These are phyloP conservation scores for Metschnikowia drakensbergensis DNA, from an alignment of 805 yeast genomes.

Conservation along the genomic window DNA sequence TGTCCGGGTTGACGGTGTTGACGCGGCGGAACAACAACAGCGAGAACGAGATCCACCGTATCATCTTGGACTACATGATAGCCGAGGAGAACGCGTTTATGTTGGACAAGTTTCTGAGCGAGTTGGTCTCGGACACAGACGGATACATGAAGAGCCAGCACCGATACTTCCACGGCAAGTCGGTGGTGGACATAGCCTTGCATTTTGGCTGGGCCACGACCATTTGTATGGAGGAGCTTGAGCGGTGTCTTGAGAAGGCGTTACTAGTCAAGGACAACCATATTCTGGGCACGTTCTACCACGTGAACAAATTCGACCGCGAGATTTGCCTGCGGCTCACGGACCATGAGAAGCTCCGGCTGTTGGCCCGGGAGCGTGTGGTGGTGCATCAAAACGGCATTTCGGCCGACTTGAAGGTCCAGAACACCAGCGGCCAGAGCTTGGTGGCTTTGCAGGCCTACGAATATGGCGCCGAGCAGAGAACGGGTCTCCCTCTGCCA, in stretches of 20 bases:
- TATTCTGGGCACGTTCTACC: constrained; percentile 62
- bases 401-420: constrained; percentile 6
- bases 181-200: constrained; percentile 41
- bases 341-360: constrained; percentile 7
- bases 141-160: constrained; percentile 14
- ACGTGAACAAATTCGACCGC: constrained; percentile 37
- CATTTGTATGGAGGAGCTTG: constrained; percentile 62
- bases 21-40: constrained; percentile 21
- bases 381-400: constrained; percentile 11
- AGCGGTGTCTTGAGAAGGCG: constrained; percentile 54
- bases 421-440: constrained; percentile 4
- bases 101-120: constrained; percentile 23
- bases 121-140: constrained; percentile 18
- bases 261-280: constrained; percentile 63
- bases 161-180: constrained; percentile 30
- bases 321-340: constrained; percentile 6
- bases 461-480: constrained; percentile 7
- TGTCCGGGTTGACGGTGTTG: constrained; percentile 33
- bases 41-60: constrained; percentile 22
- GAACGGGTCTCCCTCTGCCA: not conserved
- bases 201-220: constrained; percentile 63
- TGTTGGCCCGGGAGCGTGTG: constrained; percentile 8
- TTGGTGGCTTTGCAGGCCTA: constrained; percentile 8
- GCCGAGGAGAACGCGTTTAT: constrained; percentile 23
- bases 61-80: constrained; percentile 23